A percentile compares a stretch with the other conserved stretches of the same genome.
These are phyloP conservation scores for Cadophora sp. DNA, from an alignment of 2,329 filamentous ascomycete species.

Conservation along the genomic window DNA sequence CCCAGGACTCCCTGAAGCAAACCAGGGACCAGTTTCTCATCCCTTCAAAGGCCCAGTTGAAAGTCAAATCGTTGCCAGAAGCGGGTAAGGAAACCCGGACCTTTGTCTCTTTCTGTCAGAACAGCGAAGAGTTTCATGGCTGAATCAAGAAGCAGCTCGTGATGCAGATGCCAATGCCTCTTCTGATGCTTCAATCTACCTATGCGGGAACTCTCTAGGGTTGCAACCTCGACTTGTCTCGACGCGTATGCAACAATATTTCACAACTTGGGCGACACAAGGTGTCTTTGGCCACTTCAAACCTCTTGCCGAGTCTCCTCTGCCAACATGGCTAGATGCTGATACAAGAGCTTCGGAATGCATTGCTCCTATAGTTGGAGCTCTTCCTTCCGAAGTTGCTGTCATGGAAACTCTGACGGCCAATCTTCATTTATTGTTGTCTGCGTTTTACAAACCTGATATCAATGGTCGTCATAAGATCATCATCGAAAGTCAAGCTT, in stretches of 20 bases:
- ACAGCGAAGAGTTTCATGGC: slow-evolving; percentile 12
- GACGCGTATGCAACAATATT: slow-evolving; percentile 70
- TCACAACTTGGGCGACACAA: slow-evolving; percentile 77
- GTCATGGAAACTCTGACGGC: slow-evolving; percentile 82
- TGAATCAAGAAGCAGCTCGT: slow-evolving; percentile 30
- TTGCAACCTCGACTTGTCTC: slow-evolving; percentile 72
- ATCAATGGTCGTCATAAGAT: slow-evolving; percentile 69
- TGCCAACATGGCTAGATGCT: slow-evolving; percentile 71
- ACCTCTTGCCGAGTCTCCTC: slow-evolving; percentile 65
- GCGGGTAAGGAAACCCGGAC: slow-evolving; percentile 36
- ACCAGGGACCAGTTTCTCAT: slow-evolving; percentile 78
- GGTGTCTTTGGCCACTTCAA: slow-evolving; percentile 81
- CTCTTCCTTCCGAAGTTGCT: slow-evolving; percentile 71
- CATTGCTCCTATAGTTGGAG: slow-evolving; percentile 76
- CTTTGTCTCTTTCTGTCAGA: slow-evolving; percentile 1
- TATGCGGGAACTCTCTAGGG: slow-evolving; percentile 82
- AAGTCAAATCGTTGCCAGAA: slow-evolving; percentile 50
- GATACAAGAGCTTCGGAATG: slow-evolving; percentile 70
- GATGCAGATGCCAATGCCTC: slow-evolving; percentile 22
- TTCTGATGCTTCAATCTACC: slow-evolving; percentile 61
- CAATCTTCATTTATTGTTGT: slow-evolving; percentile 79
- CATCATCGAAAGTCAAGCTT: slow-evolving; percentile 80
- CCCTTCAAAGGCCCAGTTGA: slow-evolving; percentile 75
- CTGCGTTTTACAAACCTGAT: slow-evolving; percentile 77
- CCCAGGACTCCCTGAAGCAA: slow-evolving; percentile 63